phyloP scores from a whole-genome alignment of 306 rosid species.

The Lagenaria siceraria region DNA sequence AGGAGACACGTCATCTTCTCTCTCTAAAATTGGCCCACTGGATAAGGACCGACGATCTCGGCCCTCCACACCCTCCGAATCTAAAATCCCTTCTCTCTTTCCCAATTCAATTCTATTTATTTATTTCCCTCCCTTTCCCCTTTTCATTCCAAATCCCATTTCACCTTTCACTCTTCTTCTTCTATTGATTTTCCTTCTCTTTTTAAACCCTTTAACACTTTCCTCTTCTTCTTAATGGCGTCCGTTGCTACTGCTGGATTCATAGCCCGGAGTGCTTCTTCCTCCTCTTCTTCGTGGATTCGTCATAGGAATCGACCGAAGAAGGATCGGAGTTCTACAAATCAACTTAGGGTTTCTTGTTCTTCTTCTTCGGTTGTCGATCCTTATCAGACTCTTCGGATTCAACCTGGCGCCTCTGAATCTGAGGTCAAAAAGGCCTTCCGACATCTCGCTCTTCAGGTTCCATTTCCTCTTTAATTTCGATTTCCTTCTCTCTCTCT shows the following conservation, averaged over 20 bases:
- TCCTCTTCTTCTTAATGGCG: slow-evolving; percentile 17
- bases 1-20: slow-evolving; percentile 28
- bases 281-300: slow-evolving; percentile 35
- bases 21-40: slow-evolving; percentile 14
- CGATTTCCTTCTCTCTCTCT: not conserved
- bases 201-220: no score
- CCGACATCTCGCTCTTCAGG: slow-evolving; percentile 82
- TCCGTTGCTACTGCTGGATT: slow-evolving; percentile 38
- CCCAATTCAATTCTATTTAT: not conserved
- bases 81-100: slow-evolving; percentile 1
- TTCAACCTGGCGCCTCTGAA: slow-evolving; percentile 63
- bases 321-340: slow-evolving; percentile 9
- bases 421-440: slow-evolving; percentile 81
- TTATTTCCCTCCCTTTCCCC: not conserved
- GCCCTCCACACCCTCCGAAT: not conserved
- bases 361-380: slow-evolving; percentile 27
- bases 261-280: slow-evolving; percentile 32
- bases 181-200: not conserved
- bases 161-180: not conserved
- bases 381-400: slow-evolving; percentile 62
- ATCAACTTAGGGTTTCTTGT: slow-evolving; percentile 24
- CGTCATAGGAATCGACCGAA: slow-evolving; percentile 16
- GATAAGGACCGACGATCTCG: slow-evolving; percentile 35
- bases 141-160: not conserved
- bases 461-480: not conserved